Base-by-base conservation (phyloP, 306 rosid genomes). In the Gynostemma pentaphyllum region DNA sequence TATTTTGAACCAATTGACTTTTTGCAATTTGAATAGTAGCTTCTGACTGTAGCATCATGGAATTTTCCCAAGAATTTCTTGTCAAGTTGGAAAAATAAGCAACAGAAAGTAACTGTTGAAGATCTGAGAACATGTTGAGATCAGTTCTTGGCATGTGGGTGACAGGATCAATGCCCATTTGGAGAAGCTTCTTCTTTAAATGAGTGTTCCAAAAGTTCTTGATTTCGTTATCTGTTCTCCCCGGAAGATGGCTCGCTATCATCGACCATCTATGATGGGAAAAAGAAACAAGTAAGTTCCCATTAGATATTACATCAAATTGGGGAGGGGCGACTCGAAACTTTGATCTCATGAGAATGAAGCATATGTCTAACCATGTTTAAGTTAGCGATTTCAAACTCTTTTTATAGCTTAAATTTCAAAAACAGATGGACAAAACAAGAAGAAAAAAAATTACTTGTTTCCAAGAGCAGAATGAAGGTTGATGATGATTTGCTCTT, bases 181-280 rank as follows among this genome's bases (percentile, higher is more conserved):
- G 78, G 2, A 85, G 34, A 70, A 85, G 88, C 76, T 81, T 88
- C 62, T 83, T 88, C 85, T 76, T 88, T 22, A 88, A 24, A 62
- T 81, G 88, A 0, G 96, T 88, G 73, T 88, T 88, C 96, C 96
- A 88, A 9, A 83, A 88, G 47, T 88, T 88, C 75, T 88, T 88
- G 12, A 88, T 83, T 60, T 88, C 96, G 49, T 88, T 88, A 30
- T 88, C 96, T 2, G 94, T 88, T 63, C 96, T 69, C 7, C 96
- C 90, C 16, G 96, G 94, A 37, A 85, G 79, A 83, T 83, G 84
- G 30, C 82, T 81, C 22, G 96, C 96, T 78, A 85, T 88, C 0
- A 84, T 74, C 0, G 96, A 79, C 96, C 96, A 88, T 83, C 96
- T 85, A 67, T 23, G 44, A 34, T 6, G 5, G 16, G 23, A 16